phyloP scores from a whole-genome alignment of 163 green algal genomes.

The Coccomyxa subellipsoidea region DNA sequence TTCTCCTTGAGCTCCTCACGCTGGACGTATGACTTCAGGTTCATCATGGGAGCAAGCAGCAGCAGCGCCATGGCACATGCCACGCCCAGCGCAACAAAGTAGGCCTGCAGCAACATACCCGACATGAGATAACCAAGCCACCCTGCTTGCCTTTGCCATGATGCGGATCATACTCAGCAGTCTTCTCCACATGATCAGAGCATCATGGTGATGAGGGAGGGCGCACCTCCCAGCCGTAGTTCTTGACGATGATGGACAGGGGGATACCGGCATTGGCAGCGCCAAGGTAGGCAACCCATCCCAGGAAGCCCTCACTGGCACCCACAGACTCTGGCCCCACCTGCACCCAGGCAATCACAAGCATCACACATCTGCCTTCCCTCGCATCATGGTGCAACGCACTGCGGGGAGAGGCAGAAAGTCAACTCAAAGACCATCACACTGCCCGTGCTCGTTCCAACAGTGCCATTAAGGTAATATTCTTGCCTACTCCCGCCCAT shows the following conservation, averaged over 20 bases:
- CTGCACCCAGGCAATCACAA: conserved; percentile 63
- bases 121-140: too few species aligned
- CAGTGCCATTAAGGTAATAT: too few species aligned
- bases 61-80: conserved; percentile 80
- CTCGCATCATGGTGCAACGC: background rate
- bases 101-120: conserved; percentile 47
- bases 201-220: background rate
- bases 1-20: conserved; percentile 35
- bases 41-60: conserved; percentile 89
- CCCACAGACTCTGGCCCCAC: conserved; percentile 89
- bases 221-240: conserved; percentile 15
- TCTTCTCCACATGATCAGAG: background rate
- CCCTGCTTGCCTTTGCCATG: background rate
- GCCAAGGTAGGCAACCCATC: conserved; percentile 95
- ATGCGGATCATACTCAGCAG: background rate
- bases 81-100: conserved; percentile 81
- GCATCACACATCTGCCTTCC: conserved; percentile 35
- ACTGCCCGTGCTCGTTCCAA: background rate
- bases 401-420: too few species aligned
- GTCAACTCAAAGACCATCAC: background rate
- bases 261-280: conserved; percentile 85
- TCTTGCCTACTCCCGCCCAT: too few species aligned
- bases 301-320: conserved; percentile 93
- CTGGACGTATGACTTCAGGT: conserved; percentile 85
- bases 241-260: conserved; percentile 88